Conservation (phyloP, 108 stramenopile genomes). For the Stephanodiscus minutulus region DNA sequence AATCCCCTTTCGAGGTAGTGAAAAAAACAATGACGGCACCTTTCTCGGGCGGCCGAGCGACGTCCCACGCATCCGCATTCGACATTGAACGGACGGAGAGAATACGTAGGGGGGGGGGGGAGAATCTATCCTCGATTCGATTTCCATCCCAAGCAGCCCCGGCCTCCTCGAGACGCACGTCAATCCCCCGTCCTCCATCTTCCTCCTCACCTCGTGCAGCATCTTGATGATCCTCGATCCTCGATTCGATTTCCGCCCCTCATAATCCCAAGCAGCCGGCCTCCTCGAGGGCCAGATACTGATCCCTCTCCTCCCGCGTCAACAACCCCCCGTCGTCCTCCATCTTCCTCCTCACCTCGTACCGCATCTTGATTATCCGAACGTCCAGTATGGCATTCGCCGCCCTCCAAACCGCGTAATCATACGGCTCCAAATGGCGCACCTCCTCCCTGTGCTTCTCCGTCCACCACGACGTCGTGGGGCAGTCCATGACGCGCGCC, state of each 20-base stretch:
- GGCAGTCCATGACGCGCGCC: conserved; percentile 22
- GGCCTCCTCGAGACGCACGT: conserved; percentile 10
- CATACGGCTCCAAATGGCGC: conserved; percentile 10
- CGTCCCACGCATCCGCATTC: too few relatives aligned
- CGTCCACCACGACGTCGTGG: conserved; percentile 34
- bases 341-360: conserved; percentile 11
- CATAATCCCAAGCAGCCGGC: conserved; percentile 13
- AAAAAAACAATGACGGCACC: too few relatives aligned
- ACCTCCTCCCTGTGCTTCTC: conserved; percentile 21
- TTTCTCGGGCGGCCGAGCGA: too few relatives aligned
- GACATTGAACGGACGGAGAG: too few relatives aligned
- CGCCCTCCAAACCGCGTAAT: conserved; percentile 37
- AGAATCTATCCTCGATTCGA: too few relatives aligned
- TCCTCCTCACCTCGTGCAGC: conserved; percentile 12
- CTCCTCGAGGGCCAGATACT: conserved; percentile 9
- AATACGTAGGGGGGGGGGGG: too few relatives aligned
- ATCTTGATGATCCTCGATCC: conserved; percentile 15
- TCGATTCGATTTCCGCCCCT: too few relatives aligned
- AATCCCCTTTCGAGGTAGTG: too few relatives aligned
- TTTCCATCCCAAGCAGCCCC: not conserved
- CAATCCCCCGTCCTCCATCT: not conserved
- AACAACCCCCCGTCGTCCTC: not conserved
- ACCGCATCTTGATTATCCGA: conserved; percentile 21
- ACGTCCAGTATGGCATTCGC: conserved; percentile 44
- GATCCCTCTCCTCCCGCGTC: conserved; percentile 8